Conservation (phyloP, 2,329 filamentous ascomycete species). For the Orbilia oligospora region DNA sequence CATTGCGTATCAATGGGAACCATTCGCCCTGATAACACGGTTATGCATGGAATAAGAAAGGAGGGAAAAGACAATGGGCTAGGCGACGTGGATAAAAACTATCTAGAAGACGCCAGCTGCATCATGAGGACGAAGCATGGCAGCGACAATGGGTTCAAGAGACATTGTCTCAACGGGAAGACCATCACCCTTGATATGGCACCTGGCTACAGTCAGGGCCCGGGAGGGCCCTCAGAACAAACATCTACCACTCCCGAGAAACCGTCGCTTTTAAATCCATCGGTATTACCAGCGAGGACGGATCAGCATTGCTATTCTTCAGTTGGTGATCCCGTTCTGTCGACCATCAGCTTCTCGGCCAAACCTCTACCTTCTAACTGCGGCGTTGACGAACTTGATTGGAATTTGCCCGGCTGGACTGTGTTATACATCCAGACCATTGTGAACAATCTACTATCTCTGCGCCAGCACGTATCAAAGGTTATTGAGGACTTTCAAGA, state of each 20-base stretch:
- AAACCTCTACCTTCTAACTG: neutral
- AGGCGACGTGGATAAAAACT: no score
- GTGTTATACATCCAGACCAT: neutral
- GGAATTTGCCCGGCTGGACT: constrained; percentile 7
- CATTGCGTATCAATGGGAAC: neutral
- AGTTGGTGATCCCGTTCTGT: no score
- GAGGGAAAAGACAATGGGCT: neutral
- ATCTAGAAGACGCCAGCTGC: no score
- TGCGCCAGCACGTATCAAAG: neutral
- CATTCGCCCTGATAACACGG: neutral
- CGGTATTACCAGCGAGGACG: neutral
- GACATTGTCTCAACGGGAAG: neutral
- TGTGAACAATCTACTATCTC: no score
- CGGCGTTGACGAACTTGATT: neutral
- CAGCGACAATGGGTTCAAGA: neutral
- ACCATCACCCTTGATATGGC: constrained; percentile 5
- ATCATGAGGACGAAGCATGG: neutral
- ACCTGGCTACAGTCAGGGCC: neutral
- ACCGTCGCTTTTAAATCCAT: neutral
- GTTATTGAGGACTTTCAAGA: neutral
- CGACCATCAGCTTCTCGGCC: neutral
- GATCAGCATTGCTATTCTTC: constrained; percentile 12
- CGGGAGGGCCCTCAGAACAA: neutral
- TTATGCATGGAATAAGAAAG: neutral
- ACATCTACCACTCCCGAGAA: neutral